phyloP scores from a whole-genome alignment of 2,329 filamentous ascomycete genomes.

The Biscogniauxia marginata region DNA sequence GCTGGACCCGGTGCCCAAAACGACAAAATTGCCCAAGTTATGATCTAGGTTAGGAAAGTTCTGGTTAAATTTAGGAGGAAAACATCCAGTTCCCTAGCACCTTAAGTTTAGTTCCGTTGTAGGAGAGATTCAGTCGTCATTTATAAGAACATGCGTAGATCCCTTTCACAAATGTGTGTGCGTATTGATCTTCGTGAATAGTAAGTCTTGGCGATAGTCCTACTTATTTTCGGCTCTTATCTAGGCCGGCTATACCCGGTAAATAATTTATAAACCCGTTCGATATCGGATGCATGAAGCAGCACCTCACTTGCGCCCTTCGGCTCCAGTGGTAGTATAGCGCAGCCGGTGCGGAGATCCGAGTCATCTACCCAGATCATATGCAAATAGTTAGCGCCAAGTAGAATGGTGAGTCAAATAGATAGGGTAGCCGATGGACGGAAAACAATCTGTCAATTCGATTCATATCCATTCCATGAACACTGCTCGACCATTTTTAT shows the following conservation, averaged over 20 bases:
- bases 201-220: too few species aligned
- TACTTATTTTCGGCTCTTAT: too few species aligned
- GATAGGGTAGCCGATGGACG: background rate
- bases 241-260: background rate
- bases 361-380: background rate
- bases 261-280: background rate
- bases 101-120: background rate
- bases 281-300: background rate
- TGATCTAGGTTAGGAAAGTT: too few species aligned
- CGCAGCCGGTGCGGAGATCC: background rate
- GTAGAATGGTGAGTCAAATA: background rate
- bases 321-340: background rate
- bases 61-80: background rate
- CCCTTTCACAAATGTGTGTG: too few species aligned
- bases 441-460: background rate
- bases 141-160: too few species aligned
- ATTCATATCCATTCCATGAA: background rate
- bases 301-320: background rate
- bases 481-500: background rate
- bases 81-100: background rate
- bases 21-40: too few species aligned
- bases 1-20: slow-evolving; percentile 34
- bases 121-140: background rate
- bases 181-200: too few species aligned
- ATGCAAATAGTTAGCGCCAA: background rate